Conservation (phyloP, 2,329 filamentous ascomycete species). For the Phoma sp. region DNA sequence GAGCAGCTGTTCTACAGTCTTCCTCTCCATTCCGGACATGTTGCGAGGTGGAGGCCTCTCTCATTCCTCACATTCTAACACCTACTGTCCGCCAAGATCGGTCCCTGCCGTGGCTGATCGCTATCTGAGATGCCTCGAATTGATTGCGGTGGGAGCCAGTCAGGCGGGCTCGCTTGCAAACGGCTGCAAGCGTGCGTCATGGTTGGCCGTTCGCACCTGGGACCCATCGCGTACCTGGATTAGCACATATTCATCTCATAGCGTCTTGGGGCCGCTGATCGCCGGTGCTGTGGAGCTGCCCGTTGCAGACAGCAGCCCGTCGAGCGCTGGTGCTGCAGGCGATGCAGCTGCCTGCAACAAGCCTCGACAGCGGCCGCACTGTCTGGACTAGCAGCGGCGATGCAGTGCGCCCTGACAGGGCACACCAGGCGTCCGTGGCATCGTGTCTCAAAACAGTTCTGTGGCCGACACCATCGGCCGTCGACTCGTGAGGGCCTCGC, state of each 20-base stretch:
- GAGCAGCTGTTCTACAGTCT: background rate
- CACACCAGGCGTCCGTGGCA: slow-evolving; percentile 13
- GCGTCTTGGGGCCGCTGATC: slow-evolving; percentile 4
- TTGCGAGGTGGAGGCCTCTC: background rate
- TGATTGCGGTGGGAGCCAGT: slow-evolving; percentile 4
- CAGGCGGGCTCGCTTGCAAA: slow-evolving; percentile 11
- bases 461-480: slow-evolving; percentile 20
- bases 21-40: background rate
- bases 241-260: slow-evolving; percentile 6
- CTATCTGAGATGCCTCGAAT: slow-evolving; percentile 12
- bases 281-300: background rate
- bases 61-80: slow-evolving; percentile 2
- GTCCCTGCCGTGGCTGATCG: slow-evolving; percentile 4
- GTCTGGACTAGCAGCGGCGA: slow-evolving; percentile 15
- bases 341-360: background rate
- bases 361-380: slow-evolving; percentile 17
- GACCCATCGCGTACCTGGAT: slow-evolving; percentile 15
- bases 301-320: slow-evolving; percentile 8
- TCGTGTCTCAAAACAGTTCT: slow-evolving; percentile 23
- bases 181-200: slow-evolving; percentile 10
- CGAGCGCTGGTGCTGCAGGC: slow-evolving; percentile 1
- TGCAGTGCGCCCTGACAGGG: slow-evolving; percentile 19
- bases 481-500: slow-evolving; percentile 25
- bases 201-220: background rate
- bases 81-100: background rate